phyloP scores from a whole-genome alignment of 192 early-diverging fungal genomes.

The Umbelopsis ramanniana region DNA sequence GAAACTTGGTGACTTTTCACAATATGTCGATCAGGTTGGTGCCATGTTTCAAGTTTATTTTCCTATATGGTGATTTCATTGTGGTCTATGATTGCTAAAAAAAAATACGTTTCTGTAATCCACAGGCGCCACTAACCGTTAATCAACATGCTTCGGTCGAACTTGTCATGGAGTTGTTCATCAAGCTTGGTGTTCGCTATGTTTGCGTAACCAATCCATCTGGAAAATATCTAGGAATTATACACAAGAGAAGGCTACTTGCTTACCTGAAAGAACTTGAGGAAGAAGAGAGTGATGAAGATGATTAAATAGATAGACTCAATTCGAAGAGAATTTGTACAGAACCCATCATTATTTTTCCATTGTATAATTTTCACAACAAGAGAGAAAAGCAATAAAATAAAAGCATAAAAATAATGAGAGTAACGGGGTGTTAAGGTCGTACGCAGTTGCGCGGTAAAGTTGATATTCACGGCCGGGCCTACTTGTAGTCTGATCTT shows the following conservation, averaged over 20 bases:
- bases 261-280: slow-evolving; percentile 74
- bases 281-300: slow-evolving; percentile 49
- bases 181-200: slow-evolving; percentile 81
- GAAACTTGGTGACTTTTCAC: slow-evolving; percentile 39
- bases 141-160: slow-evolving; percentile 79
- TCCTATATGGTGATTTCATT: neutral
- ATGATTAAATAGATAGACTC: slow-evolving; percentile 34
- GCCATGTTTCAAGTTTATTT: neutral
- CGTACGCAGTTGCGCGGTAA: neutral
- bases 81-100: neutral
- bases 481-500: neutral
- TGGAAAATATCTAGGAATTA: slow-evolving; percentile 78
- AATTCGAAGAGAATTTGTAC: slow-evolving; percentile 10
- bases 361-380: neutral
- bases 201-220: slow-evolving; percentile 74
- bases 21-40: slow-evolving; percentile 43
- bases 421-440: neutral
- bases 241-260: slow-evolving; percentile 86
- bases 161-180: slow-evolving; percentile 82
- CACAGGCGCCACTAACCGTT: slow-evolving; percentile 78
- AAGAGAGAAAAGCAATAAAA: too few species aligned
- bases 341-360: neutral
- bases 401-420: too few species aligned
- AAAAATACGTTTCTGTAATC: slow-evolving; percentile 22
- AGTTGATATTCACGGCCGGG: neutral